Base-by-base conservation (phyloP, 2,329 filamentous ascomycete genomes). In the Stagonosporopsis tanaceti region DNA sequence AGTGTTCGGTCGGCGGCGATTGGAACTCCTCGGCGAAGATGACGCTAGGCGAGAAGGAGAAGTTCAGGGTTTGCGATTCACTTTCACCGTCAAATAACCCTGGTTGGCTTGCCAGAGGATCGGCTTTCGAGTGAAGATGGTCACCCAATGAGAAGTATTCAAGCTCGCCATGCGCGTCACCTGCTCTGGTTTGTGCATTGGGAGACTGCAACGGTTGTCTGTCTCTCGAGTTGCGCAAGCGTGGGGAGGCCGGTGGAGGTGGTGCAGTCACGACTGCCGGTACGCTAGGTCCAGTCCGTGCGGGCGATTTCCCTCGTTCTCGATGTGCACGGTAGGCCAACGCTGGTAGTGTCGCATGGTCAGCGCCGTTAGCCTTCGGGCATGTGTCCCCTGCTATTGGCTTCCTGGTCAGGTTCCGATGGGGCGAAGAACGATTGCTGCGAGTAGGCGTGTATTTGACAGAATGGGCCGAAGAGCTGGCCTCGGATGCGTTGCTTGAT, bases 191-290 rank as follows among this genome's bases (percentile, higher is more conserved):
- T 20, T 61, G 62, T 11, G 65, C 61, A 39, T 53, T 58, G 14
- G 71, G 70, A 11, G 70, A 70, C 32, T 69, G 66, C 20, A 72
- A 60, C 7, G 68, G 57, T 47, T 73, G 71, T 20, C 73, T 53
- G 54, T 76, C 73, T 53, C 71, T 63, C 14, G 73, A 75, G 40
- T 74, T 71, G 25, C 73, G 71, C 38, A 76, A 56, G 35, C 72
- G 72, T 17, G 73, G 73, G 30, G 73, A 76, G 28, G 68, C 57
- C 17, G 70, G 72, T 27, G 65, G 63, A 47, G 64, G 72, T 39
- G 69, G 63, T 47, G 66, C 68, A 47, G 66, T 67, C 25, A 74
- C 69, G 53, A 71, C 65, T 50, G 71, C 71, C 45, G 69, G 59
- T 41, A 73, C 61, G 55, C 66, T 72, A 44, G 64, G 66, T 25